Conservation (phyloP, 106 monocot genomes). For the Allium fistulosum region DNA sequence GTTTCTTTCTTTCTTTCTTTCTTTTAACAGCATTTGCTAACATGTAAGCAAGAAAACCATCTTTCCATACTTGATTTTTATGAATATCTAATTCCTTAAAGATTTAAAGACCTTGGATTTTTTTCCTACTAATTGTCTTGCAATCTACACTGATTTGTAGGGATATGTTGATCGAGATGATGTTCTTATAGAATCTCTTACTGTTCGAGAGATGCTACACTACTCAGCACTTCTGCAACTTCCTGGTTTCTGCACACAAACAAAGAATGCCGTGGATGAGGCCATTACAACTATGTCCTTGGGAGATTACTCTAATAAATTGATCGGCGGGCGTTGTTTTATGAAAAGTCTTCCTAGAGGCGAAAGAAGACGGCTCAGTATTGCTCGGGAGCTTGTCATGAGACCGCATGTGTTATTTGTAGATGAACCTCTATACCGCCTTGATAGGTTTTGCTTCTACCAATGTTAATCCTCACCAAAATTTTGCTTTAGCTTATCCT, state of each 20-base stretch:
- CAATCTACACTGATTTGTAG: slow-evolving; percentile 20
- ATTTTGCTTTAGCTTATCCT: neutral
- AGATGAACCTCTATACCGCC: slow-evolving; percentile 97
- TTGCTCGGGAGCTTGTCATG: slow-evolving; percentile 89
- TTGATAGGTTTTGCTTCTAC: slow-evolving; percentile 61
- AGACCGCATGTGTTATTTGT: slow-evolving; percentile 86
- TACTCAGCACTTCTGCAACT: slow-evolving; percentile 85
- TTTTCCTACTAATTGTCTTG: too few relatives aligned
- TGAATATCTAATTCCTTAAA: too few relatives aligned
- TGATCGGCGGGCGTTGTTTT: slow-evolving; percentile 86
- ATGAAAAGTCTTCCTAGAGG: slow-evolving; percentile 73
- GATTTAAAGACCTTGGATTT: too few relatives aligned
- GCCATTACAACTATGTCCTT: slow-evolving; percentile 87
- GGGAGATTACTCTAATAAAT: slow-evolving; percentile 72
- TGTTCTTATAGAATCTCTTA: slow-evolving; percentile 76
- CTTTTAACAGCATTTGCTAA: too few relatives aligned
- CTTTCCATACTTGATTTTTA: too few relatives aligned
- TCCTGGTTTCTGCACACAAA: slow-evolving; percentile 77
- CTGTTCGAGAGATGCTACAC: slow-evolving; percentile 85
- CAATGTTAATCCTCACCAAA: neutral
- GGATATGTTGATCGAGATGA: slow-evolving; percentile 94
- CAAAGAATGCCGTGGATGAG: slow-evolving; percentile 77
- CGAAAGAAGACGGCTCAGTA: slow-evolving; percentile 83
- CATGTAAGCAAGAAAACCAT: too few relatives aligned
- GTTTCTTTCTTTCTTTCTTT: too few relatives aligned